A percentile compares a stretch with the other conserved stretches of the same genome.
Conservation (phyloP, 371 early-diverging fungal species). For the Haplosporangium sp. region DNA sequence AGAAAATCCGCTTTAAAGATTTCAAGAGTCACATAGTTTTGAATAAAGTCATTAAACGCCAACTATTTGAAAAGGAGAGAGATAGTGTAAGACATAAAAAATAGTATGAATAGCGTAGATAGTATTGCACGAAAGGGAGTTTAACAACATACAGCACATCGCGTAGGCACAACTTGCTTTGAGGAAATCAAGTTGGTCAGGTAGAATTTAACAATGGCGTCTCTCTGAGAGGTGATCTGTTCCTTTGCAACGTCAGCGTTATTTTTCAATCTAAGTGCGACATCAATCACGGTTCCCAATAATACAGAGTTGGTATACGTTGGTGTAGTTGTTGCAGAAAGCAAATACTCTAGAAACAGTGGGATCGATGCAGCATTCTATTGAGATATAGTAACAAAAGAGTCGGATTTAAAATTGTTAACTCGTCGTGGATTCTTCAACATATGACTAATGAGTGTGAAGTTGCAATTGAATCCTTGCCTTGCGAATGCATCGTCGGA, state of each 20-base stretch:
- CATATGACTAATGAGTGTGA: background rate
- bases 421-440: background rate
- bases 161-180: constrained; percentile 63
- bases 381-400: background rate
- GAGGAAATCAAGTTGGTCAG: constrained; percentile 71
- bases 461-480: constrained; percentile 9
- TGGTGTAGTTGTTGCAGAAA: constrained; percentile 61
- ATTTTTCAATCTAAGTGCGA: constrained; percentile 64
- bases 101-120: background rate
- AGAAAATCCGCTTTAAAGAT: constrained; percentile 64
- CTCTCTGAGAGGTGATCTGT: constrained; percentile 50
- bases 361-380: constrained; percentile 64
- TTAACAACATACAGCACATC: constrained; percentile 57
- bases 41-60: constrained; percentile 72
- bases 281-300: constrained; percentile 69
- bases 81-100: background rate
- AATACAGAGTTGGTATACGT: constrained; percentile 68
- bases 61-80: constrained; percentile 41
- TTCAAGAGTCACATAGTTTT: constrained; percentile 62
- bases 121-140: background rate
- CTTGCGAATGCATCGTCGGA: constrained; percentile 69
- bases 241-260: constrained; percentile 42
- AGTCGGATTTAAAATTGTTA: background rate
- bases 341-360: constrained; percentile 58
- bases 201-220: constrained; percentile 70